phyloP scores from a whole-genome alignment of 176 grass and related monocot species.

The Sorghum bicolor region DNA sequence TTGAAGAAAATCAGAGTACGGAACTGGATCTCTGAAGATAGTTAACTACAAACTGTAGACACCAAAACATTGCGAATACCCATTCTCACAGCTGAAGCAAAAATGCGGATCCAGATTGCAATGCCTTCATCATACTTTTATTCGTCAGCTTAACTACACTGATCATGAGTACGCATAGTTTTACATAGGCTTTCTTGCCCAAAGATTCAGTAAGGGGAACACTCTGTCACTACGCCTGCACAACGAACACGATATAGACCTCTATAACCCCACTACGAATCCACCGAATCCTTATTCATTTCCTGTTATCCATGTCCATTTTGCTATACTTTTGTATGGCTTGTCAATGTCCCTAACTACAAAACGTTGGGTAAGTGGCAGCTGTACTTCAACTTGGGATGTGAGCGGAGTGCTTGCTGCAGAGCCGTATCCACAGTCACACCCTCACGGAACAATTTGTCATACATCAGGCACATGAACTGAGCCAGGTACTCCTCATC shows the following conservation, averaged over 20 bases:
- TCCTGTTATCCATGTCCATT: conserved; percentile 28
- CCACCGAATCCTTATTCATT: conserved; percentile 30
- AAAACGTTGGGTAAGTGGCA: conserved; percentile 70
- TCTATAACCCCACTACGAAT: conserved; percentile 52
- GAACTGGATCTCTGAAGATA: too few species aligned
- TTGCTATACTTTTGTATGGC: conserved; percentile 38
- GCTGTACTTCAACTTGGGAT: conserved; percentile 79
- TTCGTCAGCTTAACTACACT: conserved; percentile 16
- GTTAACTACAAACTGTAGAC: neutral
- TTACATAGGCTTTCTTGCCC: conserved; percentile 24
- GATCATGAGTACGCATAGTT: conserved; percentile 7
- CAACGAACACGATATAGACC: conserved; percentile 39
- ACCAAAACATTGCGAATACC: neutral
- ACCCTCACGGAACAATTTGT: conserved; percentile 78
- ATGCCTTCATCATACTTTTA: conserved; percentile 22
- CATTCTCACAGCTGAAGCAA: neutral
- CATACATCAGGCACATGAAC: conserved; percentile 77
- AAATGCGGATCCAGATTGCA: neutral
- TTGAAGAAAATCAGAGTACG: neutral
- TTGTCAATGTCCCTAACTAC: conserved; percentile 48
- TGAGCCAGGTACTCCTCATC: conserved; percentile 80
- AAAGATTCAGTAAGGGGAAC: conserved; percentile 40
- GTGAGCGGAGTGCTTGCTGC: conserved; percentile 53
- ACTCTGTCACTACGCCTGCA: conserved; percentile 26
- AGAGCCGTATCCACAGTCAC: conserved; percentile 65